Base-by-base conservation (phyloP, 768 basidiomycete species). In the Lactarius hatsudake region DNA sequence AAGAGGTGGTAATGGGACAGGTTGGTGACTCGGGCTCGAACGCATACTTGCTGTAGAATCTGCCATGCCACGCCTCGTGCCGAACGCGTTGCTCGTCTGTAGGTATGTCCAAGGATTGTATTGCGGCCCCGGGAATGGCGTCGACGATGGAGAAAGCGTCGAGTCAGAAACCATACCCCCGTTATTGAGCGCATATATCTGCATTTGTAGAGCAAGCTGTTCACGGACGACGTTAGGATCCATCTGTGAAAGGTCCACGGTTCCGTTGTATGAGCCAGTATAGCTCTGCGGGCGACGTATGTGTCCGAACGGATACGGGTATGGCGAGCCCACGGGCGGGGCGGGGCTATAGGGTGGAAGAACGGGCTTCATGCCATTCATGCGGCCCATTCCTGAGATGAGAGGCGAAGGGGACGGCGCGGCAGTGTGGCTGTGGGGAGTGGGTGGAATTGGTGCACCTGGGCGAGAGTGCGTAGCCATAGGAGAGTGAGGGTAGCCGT, bases 81-180 rank as follows among this genome's bases (percentile, higher is more conserved):
- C 67, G 53, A 69, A 72, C 23, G 63, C 61, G 20, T 66, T n/a
- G 15, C 65, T 66, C 28, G 71, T 65, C 38, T 90, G 88, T 63
- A 87, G 75, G 74, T 84, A 86, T n/a, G 88, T 83, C 89, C 89
- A 92, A 1, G 88, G 88, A 64, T 88, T 86, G 75, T 86, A 91
- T 18, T 80, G 78, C 0, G 81, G 79, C 13, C 80, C 82, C 23
- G 85, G 88, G 79, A 86, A 92, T 0, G 91, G 91, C 38, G 90
- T 90, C 34, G 86, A 77, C 1, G 89, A 84, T 5, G 90, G 91
- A 0, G 90, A 91, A 71, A 92, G 86, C 0, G 89, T 90, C 30
- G 90, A 90, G 69, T 91, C 90, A 5, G 84, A 83, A 72, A 81
- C 83, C 40, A 81, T 77, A 8, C 82, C 84, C 20, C 87, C 83